These are phyloP conservation scores for Neurospora sp. DNA, from an alignment of 2,329 filamentous ascomycete species.

Conservation along the genomic window DNA sequence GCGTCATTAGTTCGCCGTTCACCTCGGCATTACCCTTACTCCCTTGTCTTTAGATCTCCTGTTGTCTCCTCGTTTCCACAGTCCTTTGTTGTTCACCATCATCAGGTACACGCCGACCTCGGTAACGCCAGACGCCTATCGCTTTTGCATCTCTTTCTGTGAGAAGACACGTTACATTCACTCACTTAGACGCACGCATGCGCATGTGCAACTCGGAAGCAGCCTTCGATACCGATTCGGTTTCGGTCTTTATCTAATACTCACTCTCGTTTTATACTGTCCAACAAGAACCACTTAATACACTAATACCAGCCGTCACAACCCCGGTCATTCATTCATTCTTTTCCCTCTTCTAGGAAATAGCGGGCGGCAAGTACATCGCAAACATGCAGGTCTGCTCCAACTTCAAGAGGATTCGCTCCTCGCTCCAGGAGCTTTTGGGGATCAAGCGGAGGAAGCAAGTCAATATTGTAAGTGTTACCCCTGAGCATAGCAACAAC, in stretches of 20 bases:
- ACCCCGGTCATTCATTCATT: not conserved
- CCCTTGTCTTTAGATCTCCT: not conserved
- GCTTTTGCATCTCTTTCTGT: not conserved
- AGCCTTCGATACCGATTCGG: not conserved
- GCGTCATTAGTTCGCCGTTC: constrained; percentile 6
- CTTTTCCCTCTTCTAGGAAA: not conserved
- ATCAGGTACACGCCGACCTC: not conserved
- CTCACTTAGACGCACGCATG: not conserved
- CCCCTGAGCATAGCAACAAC: too few species aligned
- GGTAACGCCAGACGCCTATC: not conserved
- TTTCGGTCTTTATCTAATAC: not conserved
- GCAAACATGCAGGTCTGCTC: constrained; percentile 25
- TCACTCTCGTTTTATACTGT: not conserved
- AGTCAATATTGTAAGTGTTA: constrained; percentile 35
- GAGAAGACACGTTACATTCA: not conserved
- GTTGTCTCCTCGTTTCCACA: not conserved
- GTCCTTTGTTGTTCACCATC: not conserved
- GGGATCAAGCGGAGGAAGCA: constrained; percentile 32
- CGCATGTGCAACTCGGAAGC: not conserved
- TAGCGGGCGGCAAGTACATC: not conserved
- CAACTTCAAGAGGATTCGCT: constrained; percentile 33
- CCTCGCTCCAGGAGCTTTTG: constrained; percentile 34
- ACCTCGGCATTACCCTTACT: constrained; percentile 2
- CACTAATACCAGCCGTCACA: not conserved
- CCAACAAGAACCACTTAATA: not conserved